phyloP scores from a whole-genome alignment of 225 moss, liverwort and hornwort genomes.

The Marchantia polymorpha region DNA sequence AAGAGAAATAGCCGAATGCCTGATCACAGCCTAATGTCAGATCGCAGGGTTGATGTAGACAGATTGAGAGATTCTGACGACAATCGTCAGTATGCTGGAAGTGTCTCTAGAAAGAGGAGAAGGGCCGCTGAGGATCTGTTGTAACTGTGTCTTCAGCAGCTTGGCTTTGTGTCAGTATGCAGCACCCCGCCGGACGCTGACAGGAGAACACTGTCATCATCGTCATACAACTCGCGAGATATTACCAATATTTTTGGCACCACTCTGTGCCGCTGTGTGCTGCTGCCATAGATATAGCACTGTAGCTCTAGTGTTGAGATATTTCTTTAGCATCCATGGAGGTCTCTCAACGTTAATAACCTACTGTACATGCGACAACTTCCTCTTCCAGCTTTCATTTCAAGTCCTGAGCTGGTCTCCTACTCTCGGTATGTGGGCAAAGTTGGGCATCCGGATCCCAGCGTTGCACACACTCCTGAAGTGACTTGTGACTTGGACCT shows the following conservation, averaged over 20 bases:
- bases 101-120: conserved; percentile 27
- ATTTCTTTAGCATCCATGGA: background rate
- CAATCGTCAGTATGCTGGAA: conserved; percentile 26
- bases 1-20: conserved; percentile 26
- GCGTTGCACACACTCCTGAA: background rate
- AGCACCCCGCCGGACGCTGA: background rate
- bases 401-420: background rate
- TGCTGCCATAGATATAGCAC: background rate
- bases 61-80: conserved; percentile 26
- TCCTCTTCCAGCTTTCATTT: background rate
- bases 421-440: background rate
- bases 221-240: background rate
- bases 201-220: background rate
- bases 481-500: background rate
- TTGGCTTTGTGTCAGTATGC: background rate
- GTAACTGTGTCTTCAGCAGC: background rate
- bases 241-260: background rate
- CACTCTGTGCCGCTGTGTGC: background rate
- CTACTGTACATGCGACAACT: background rate
- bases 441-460: background rate
- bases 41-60: conserved; percentile 29
- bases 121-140: conserved; percentile 24
- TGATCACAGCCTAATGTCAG: conserved; percentile 19
- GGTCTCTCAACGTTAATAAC: background rate
- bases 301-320: background rate